Evolutionary conservation across 768 basidiomycete species (phyloP).

Genomic region (Lyophyllum semitale): DNA sequence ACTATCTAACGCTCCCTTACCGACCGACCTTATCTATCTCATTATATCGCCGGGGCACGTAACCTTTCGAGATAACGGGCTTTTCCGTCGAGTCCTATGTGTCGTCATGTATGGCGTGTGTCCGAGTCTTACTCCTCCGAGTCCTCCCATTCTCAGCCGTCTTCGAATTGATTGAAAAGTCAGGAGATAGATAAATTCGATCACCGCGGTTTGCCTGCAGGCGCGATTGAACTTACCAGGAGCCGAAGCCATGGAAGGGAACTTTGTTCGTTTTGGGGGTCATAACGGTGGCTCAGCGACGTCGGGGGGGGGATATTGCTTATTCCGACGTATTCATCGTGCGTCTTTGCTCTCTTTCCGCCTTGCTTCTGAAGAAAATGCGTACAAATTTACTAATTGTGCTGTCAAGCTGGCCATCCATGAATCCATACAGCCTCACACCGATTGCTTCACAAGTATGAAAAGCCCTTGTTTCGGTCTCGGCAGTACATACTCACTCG

Average conservation of each 20-base stretch:
- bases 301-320: neutral
- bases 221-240: too few relatives aligned
- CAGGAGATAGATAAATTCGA: neutral
- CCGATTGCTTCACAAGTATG: neutral
- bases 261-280: too few relatives aligned
- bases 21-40: neutral
- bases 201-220: neutral
- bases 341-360: neutral
- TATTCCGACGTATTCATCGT: neutral
- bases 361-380: neutral
- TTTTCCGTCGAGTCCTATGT: neutral
- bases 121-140: too few relatives aligned
- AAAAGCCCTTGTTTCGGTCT: too few relatives aligned
- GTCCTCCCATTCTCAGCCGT: neutral
- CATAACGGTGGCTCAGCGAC: neutral
- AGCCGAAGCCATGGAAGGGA: too few relatives aligned
- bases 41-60: neutral
- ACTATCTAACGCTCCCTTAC: neutral
- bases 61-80: neutral
- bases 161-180: neutral
- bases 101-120: neutral
- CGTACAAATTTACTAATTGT: neutral
- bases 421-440: neutral
- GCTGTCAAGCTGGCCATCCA: neutral
- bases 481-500: too few relatives aligned